Evolutionary conservation across 1,139 yeast genomes (phyloP).

Genomic region (Candida glucosophila): DNA sequence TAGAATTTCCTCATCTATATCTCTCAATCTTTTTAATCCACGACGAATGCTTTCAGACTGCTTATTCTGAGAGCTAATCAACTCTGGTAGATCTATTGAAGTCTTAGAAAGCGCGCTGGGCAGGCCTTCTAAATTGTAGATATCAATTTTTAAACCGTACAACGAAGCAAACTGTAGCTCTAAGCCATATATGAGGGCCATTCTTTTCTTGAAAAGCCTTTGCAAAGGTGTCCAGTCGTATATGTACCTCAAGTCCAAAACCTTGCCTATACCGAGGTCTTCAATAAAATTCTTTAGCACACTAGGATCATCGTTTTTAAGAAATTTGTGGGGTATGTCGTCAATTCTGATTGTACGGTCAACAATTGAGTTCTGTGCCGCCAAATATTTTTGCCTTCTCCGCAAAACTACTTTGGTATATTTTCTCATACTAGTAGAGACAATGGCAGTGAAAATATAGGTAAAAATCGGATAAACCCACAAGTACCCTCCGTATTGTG

Average conservation of each 20-base stretch:
- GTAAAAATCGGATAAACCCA: conserved; percentile 88
- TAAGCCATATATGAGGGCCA: conserved; percentile 20
- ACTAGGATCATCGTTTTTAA: conserved; percentile 29
- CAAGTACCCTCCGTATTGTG: conserved; percentile 27
- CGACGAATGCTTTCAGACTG: conserved; percentile 9
- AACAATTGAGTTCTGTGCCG: conserved; percentile 82
- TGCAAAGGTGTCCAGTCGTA: conserved; percentile 48
- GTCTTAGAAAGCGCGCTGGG: conserved; percentile 18
- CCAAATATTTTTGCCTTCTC: conserved; percentile 75
- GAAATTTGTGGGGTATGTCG: conserved; percentile 58
- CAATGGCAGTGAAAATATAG: conserved; percentile 67
- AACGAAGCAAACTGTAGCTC: conserved; percentile 39
- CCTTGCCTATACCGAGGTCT: conserved; percentile 54
- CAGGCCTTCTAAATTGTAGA: conserved; percentile 19
- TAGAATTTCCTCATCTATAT: conserved; percentile 21
- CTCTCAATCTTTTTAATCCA: conserved; percentile 14
- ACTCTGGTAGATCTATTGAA: conserved; percentile 1
- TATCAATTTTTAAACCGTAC: conserved; percentile 38
- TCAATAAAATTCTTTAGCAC: conserved; percentile 47
- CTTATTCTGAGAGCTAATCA: conserved; percentile 1
- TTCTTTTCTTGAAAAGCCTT: conserved; percentile 29
- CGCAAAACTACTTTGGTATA: conserved; percentile 67
- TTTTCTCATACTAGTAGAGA: conserved; percentile 51
- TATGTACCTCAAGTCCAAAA: conserved; percentile 43
- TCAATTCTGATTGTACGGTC: conserved; percentile 85